A percentile compares a stretch with the other conserved stretches of the same genome.
phyloP scores from a whole-genome alignment of 2,329 filamentous ascomycete species.

The Aspergillus novoparasiticus region DNA sequence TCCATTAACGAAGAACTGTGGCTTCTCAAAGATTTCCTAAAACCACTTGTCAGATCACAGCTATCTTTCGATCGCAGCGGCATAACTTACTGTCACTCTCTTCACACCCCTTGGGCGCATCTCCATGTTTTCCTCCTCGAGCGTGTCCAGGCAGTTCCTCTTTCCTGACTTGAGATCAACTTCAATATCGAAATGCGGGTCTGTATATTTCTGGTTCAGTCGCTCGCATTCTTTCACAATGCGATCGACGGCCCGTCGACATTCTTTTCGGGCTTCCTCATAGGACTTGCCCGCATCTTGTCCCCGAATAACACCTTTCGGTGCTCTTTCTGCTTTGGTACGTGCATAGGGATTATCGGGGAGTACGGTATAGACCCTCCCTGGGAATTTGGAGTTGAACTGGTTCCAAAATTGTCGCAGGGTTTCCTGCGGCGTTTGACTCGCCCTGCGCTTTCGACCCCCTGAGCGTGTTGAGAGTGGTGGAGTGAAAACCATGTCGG shows the following conservation, averaged over 20 bases:
- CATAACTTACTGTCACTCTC: conserved; percentile 58
- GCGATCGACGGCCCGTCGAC: conserved; percentile 61
- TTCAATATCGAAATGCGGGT: conserved; percentile 86
- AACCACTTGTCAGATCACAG: background rate
- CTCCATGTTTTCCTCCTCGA: conserved; percentile 39
- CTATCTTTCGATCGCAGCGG: background rate
- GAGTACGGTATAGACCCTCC: conserved; percentile 72
- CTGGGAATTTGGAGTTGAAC: conserved; percentile 70
- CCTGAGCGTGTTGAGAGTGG: conserved; percentile 36
- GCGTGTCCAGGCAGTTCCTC: conserved; percentile 55
- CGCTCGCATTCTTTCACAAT: conserved; percentile 68
- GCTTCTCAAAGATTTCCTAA: conserved; percentile 75
- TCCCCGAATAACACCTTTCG: conserved; percentile 56
- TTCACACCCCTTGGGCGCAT: conserved; percentile 72
- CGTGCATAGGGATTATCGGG: conserved; percentile 69
- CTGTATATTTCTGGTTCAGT: conserved; percentile 82
- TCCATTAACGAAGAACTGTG: conserved; percentile 76
- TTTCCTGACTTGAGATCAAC: conserved; percentile 66
- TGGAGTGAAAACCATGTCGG: conserved; percentile 26
- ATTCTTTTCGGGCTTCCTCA: conserved; percentile 70
- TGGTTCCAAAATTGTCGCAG: conserved; percentile 75
- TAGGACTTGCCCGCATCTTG: conserved; percentile 68
- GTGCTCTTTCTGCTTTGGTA: conserved; percentile 59
- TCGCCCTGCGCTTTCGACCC: conserved; percentile 39
- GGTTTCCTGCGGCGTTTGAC: conserved; percentile 65